A percentile compares a stretch with the other conserved stretches of the same genome.
These are phyloP conservation scores for Colletotrichum musae DNA, from an alignment of 2,329 filamentous ascomycete genomes.

Conservation along the genomic window DNA sequence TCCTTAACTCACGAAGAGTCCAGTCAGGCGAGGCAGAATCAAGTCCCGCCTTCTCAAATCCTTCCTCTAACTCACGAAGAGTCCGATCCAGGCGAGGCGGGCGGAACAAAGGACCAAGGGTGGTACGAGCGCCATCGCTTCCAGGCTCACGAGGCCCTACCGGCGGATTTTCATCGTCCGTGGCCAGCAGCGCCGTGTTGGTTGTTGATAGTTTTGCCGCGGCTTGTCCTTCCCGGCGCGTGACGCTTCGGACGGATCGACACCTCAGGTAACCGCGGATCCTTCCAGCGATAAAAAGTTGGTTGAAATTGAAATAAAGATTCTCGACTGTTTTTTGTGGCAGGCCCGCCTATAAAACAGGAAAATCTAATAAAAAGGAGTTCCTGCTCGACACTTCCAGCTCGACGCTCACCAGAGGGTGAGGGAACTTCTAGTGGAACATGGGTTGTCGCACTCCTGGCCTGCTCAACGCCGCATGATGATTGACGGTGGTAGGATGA, in stretches of 20 bases:
- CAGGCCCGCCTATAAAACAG: conserved; percentile 26
- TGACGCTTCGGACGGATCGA: conserved; percentile 44
- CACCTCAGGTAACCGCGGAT: conserved; percentile 41
- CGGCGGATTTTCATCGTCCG: conserved; percentile 42
- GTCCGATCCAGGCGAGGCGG: conserved; percentile 33
- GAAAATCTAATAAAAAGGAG: conserved; percentile 19
- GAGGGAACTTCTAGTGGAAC: conserved; percentile 38
- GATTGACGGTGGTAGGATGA: conserved; percentile 4
- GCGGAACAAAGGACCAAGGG: conserved; percentile 10
- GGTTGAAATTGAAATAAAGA: conserved; percentile 8
- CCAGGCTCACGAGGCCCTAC: conserved; percentile 41
- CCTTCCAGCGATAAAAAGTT: conserved; percentile 28
- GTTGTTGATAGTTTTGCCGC: neutral
- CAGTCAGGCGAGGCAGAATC: conserved; percentile 25
- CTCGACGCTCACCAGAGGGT: conserved; percentile 22
- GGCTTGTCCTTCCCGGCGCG: conserved; percentile 5
- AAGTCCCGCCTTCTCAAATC: conserved; percentile 31
- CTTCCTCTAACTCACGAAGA: conserved; percentile 33
- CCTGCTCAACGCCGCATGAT: conserved; percentile 21
- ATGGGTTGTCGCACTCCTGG: conserved; percentile 38
- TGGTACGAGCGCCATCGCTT: conserved; percentile 38
- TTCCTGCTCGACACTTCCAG: conserved; percentile 6
- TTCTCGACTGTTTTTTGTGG: conserved; percentile 31
- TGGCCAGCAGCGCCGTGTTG: conserved; percentile 20
- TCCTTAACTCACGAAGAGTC: conserved; percentile 32